Evolutionary conservation across 176 grass and related monocot genomes (phyloP).

Genomic region (Oryza longistaminata): DNA sequence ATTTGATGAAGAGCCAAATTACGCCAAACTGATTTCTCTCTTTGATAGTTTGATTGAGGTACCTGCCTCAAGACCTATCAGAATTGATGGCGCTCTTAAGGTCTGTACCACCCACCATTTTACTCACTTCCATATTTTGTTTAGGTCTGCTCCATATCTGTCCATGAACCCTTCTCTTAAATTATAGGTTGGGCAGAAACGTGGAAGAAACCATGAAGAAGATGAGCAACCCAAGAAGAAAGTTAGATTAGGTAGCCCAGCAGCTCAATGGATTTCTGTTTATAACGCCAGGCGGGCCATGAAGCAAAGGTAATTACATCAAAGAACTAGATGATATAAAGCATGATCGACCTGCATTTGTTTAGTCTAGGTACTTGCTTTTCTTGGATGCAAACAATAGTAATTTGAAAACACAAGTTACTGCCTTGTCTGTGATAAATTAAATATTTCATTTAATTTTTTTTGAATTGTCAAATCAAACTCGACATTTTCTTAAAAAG

Average conservation of each 20-base stretch:
- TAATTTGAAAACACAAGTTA: background rate
- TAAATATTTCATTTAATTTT: background rate
- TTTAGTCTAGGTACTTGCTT: background rate
- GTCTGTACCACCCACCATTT: slow-evolving; percentile 36
- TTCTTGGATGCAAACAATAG: background rate
- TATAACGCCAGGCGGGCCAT: slow-evolving; percentile 87
- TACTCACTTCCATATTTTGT: slow-evolving; percentile 26
- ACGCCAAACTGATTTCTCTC: slow-evolving; percentile 82
- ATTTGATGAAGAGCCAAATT: slow-evolving; percentile 96
- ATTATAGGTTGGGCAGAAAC: slow-evolving; percentile 93
- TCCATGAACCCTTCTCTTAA: background rate
- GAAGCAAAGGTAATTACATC: slow-evolving; percentile 83
- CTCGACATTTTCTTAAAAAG: background rate
- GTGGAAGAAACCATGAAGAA: slow-evolving; percentile 90
- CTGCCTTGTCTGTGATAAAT: background rate
- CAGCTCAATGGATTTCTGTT: slow-evolving; percentile 92
- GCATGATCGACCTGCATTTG: background rate
- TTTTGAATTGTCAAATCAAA: background rate
- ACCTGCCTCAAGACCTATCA: slow-evolving; percentile 73
- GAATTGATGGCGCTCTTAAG: slow-evolving; percentile 96
- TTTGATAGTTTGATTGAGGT: slow-evolving; percentile 82
- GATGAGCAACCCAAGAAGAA: slow-evolving; percentile 94
- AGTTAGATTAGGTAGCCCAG: slow-evolving; percentile 76
- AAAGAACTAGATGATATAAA: slow-evolving; percentile 27
- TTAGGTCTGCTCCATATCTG: slow-evolving; percentile 9